Evolutionary conservation across 768 basidiomycete species (phyloP).

Genomic region (Collybiopsis luxurians): DNA sequence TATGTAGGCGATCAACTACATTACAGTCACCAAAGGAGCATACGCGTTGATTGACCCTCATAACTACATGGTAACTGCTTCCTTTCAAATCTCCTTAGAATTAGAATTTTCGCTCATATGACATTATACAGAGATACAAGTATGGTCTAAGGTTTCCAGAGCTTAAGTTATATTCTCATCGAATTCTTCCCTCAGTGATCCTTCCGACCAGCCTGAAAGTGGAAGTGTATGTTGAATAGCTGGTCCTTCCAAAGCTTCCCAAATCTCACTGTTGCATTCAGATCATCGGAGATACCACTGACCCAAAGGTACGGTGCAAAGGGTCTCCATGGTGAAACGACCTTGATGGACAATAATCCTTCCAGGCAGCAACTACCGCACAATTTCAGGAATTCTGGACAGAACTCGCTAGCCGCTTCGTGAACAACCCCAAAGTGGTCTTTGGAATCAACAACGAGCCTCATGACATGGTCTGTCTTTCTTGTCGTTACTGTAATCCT

Average conservation of each 20-base stretch:
- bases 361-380: constrained; percentile 35
- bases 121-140: constrained; percentile 32
- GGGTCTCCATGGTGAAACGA: too few relatives aligned
- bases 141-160: constrained; percentile 14
- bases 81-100: not conserved
- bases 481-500: too few relatives aligned
- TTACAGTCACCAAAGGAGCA: constrained; percentile 37
- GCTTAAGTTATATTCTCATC: not conserved
- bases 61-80: constrained; percentile 35
- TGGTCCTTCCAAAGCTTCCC: not conserved
- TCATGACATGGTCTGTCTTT: constrained; percentile 35
- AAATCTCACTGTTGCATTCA: constrained; percentile 10
- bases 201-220: constrained; percentile 39
- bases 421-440: constrained; percentile 37
- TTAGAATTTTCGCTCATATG: not conserved
- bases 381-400: constrained; percentile 42
- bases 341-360: too few relatives aligned
- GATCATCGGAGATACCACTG: constrained; percentile 44
- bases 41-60: constrained; percentile 45
- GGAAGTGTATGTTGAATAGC: constrained; percentile 34
- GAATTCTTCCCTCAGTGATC: constrained; percentile 27
- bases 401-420: constrained; percentile 39
- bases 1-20: constrained; percentile 41
- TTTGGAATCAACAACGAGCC: constrained; percentile 49
- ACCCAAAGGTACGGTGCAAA: constrained; percentile 22